Conservation (phyloP, 2,329 filamentous ascomycete species). For the Alternaria novae-zelandiae region DNA sequence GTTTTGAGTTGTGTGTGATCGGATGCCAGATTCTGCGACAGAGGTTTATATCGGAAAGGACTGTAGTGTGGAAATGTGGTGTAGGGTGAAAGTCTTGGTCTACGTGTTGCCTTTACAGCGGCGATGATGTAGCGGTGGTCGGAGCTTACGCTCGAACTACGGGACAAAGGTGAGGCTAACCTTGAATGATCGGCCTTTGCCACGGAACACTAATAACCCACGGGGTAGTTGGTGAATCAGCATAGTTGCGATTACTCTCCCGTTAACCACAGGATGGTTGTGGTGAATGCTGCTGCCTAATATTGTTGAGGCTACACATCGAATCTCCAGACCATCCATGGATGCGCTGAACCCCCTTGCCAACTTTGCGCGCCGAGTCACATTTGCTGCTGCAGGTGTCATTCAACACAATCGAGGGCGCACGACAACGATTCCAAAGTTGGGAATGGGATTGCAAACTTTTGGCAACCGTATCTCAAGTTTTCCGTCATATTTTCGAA, state of each 20-base stretch:
- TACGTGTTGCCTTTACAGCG: slow-evolving; percentile 19
- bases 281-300: too few relatives aligned
- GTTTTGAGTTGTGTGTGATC: not conserved
- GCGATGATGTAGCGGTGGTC: slow-evolving; percentile 25
- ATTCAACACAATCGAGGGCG: not conserved
- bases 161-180: slow-evolving; percentile 20
- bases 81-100: slow-evolving; percentile 5
- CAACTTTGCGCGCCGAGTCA: not conserved
- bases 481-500: not conserved
- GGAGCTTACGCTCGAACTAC: slow-evolving; percentile 14
- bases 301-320: not conserved
- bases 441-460: too few relatives aligned
- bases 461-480: not conserved
- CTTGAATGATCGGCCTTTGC: slow-evolving; percentile 12
- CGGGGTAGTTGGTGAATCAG: not conserved
- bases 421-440: not conserved
- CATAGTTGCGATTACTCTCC: not conserved
- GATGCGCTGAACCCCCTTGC: not conserved
- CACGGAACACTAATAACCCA: slow-evolving; percentile 8
- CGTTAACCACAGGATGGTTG: too few relatives aligned
- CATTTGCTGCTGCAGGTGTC: not conserved
- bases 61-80: slow-evolving; percentile 14
- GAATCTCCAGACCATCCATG: not conserved
- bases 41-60: slow-evolving; percentile 20
- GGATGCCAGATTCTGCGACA: not conserved